Base-by-base conservation (phyloP, 345 rosid species). In the Excoecaria agallocha region DNA sequence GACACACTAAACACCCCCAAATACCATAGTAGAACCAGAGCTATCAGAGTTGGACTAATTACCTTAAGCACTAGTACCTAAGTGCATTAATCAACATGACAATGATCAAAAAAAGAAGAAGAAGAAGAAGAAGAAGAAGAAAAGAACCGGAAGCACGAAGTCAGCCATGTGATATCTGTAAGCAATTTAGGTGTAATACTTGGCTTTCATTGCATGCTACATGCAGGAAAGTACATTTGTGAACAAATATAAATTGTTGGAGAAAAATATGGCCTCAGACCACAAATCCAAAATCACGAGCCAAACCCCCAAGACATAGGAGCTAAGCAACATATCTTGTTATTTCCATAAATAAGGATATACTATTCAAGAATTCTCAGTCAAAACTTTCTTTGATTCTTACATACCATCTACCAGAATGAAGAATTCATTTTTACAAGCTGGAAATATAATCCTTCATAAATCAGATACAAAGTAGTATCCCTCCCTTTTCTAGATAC, bases 361-460 rank as follows among this genome's bases (percentile, higher is more conserved):
- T 63, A 65, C 64, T 52, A 60, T 73, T 68, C 62, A 43, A 48
- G 68, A 35, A 24, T 16, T 16, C 58, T 50, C 46, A 17, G 49
- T 39, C 35, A 59, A 76, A 72, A 68, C 12, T 46, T 12, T 30
- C 30, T 30, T 55, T 58, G 1, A 52, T 51, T 66, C 70, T 60
- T 52, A 38, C 50, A 38, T 66, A 17, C 51, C 24, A 61, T 55
- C 3, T 60, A 74, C 39, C 79, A 43, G 74, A 69, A 70, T 58
- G 70, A 22, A 38, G 50, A 69, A 63, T 45, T 61, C 62, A 20
- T 51, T 68, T 72, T 77, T 77, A 81, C 83, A 77, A 66, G 50
- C 57, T 45, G 57, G 52, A 80, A 78, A 70, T 12, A 24, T 66
- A 43, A 56, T 66, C 41, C 74, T 52, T 37, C 74, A 66, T 60